Evolutionary conservation across 2,329 filamentous ascomycete species (phyloP), one percentile per base, ranked within the genome.

Genomic region (Cercospora sojina): DNA sequence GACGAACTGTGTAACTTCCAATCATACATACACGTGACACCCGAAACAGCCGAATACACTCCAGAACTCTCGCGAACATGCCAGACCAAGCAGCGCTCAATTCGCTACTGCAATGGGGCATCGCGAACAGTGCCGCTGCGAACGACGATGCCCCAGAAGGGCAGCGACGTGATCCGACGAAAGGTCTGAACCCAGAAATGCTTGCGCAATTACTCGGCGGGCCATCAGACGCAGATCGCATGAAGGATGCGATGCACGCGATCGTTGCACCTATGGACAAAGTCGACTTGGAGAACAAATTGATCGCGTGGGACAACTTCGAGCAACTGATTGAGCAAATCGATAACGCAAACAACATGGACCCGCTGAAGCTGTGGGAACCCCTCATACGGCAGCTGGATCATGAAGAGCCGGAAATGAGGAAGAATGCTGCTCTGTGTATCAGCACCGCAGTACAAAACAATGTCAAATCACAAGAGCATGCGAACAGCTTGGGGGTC

Each of bases 291-390:
- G 90, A 92, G 51, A 87, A 92, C 80, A 92, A 91, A 78, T 80
- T 96, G 62, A 86, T 89, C 65, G 93, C 93, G 41, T 96, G 96
- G 80, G 93, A 97, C 85, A 97, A 97, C 81, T 90, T 97, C 69
- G 93, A 97, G 82, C 92, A 96, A 79, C 84, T 97, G 66, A 90
- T 97, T 74, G 93, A 97, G 83, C 88, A 87, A 69, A 88, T 98
- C 73, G 95, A 99, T 84, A 99, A 99, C 79, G 94, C 95, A 66
- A 99, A 98, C 83, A 96, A 97, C 80, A 86, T 99, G 73, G 88
- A 88, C 71, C 86, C 86, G 29, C 82, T 97, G 20, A 85, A 86
- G 6, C 84, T 98, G 32, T 99, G 95, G 95, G 85, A 86, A 10
- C 92, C 92, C 9, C 83, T 99, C 43, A 82, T 97, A 10, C 80